Base-by-base conservation (phyloP, 78 protist species). In the Parvularia atlantis region DNA sequence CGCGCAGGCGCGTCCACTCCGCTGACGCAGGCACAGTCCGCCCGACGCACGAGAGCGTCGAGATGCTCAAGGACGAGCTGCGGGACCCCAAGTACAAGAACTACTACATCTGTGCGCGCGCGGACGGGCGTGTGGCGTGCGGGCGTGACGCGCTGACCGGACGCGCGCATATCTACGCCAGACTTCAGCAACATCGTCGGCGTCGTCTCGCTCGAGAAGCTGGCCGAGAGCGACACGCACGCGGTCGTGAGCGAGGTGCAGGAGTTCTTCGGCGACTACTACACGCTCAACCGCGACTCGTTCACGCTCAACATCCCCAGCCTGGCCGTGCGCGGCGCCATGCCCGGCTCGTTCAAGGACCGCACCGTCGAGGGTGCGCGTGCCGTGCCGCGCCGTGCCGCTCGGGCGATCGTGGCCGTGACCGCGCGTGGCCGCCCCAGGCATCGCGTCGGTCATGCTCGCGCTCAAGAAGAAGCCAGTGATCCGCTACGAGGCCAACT, bases 161-260 rank as follows among this genome's bases (percentile, higher is more conserved):
- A n/a, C n/a, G n/a, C n/a, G n/a, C n/a, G n/a, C n/a, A n/a, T n/a
- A n/a, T n/a, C n/a, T n/a, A 24, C 10, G 44, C 5, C 53, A 89
- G 90, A 74, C 80, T 95, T 95, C 78, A 48, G 93, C 65, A 95
- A 94, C 80, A 41, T 66, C 9, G 41, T 91, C 7, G 16, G 40
- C 48, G 17, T 30, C 22, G 40, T 43, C 16, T 9, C 30, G 24
- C 61, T 94, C 36, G 84, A 71, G 50, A 60, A 69, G 30, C 71
- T 95, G 13, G 97, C 97, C 26, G 79, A 86, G 30, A 85, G 93
- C 20, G 97, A 94, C 69, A 78, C 73, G 65, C 73, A 77, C 65
- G 93, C 88, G 44, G 78, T 76, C 10, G 92, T 94, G 16, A 13
- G 44, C 62, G 68, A 84, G 16, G 87, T 75, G 33, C 93, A 90